phyloP scores from a whole-genome alignment of 2,329 filamentous ascomycete genomes.

The Talaromyces sp. region DNA sequence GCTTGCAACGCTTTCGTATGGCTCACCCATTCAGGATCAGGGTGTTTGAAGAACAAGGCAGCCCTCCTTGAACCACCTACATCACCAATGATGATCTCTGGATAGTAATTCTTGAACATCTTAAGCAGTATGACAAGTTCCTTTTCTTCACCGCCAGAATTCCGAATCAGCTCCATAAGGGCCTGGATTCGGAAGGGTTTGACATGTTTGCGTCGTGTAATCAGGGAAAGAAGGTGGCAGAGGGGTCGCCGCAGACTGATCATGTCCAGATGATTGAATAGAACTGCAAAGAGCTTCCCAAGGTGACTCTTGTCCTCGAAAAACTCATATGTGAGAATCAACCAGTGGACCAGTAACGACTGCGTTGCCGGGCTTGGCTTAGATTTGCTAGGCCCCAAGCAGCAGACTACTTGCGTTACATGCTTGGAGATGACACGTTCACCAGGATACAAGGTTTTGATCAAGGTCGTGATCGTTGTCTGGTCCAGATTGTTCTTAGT shows the following conservation, averaged over 20 bases:
- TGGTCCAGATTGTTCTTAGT: slow-evolving; percentile 73
- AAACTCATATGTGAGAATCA: slow-evolving; percentile 73
- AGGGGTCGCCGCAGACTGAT: slow-evolving; percentile 70
- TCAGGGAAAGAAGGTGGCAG: slow-evolving; percentile 76
- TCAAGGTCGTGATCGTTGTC: slow-evolving; percentile 67
- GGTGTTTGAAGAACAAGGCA: slow-evolving; percentile 58
- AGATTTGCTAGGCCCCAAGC: slow-evolving; percentile 74
- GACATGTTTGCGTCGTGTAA: slow-evolving; percentile 81
- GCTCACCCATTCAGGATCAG: slow-evolving; percentile 74
- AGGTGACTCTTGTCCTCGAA: slow-evolving; percentile 66
- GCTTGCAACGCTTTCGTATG: slow-evolving; percentile 70
- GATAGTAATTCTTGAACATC: slow-evolving; percentile 90
- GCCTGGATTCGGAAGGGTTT: slow-evolving; percentile 80
- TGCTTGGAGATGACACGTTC: slow-evolving; percentile 62
- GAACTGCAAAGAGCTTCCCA: slow-evolving; percentile 70
- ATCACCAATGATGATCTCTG: slow-evolving; percentile 80
- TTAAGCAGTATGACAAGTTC: slow-evolving; percentile 72
- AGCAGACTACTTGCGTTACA: slow-evolving; percentile 68
- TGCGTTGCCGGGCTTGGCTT: slow-evolving; percentile 75
- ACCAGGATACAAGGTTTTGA: slow-evolving; percentile 77
- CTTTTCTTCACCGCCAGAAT: slow-evolving; percentile 67
- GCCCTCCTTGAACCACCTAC: slow-evolving; percentile 49
- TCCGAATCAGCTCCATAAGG: slow-evolving; percentile 57
- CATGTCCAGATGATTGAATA: slow-evolving; percentile 83
- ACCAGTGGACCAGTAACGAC: slow-evolving; percentile 72